Percentiles rank a stretch among this genome's conserved stretches.
These are phyloP conservation scores for Corynascus novoguineensis DNA, from an alignment of 495 filamentous ascomycete genomes.

Conservation along the genomic window DNA sequence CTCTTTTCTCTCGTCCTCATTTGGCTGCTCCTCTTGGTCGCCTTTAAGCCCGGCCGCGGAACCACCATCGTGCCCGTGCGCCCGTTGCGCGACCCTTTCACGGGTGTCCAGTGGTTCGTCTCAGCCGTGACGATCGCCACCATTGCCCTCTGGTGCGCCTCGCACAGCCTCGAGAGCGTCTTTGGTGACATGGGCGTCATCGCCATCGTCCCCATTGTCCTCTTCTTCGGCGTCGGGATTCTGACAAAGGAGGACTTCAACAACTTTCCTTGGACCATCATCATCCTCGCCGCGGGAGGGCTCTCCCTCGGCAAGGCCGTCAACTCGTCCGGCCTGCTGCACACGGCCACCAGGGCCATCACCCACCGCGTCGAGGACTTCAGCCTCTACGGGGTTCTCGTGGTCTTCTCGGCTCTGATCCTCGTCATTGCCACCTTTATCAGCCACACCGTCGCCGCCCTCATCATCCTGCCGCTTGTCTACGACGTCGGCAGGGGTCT, in stretches of 20 bases:
- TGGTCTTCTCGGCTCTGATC: conserved; percentile 81
- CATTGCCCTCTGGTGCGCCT: conserved; percentile 87
- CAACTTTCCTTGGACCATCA: conserved; percentile 99
- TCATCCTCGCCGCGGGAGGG: conserved; percentile 94
- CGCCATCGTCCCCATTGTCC: conserved; percentile 87
- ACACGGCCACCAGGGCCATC: conserved; percentile 75
- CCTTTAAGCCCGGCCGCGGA: conserved; percentile 76
- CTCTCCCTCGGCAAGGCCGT: conserved; percentile 92
- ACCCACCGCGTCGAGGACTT: conserved; percentile 66
- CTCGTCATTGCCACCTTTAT: conserved; percentile 97
- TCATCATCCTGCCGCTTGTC: conserved; percentile 92
- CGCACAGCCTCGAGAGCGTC: conserved; percentile 75
- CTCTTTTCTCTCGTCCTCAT: conserved; percentile 83
- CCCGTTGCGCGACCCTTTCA: conserved; percentile 79
- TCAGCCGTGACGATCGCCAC: conserved; percentile 75
- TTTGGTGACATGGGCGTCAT: conserved; percentile 99
- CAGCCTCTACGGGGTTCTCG: conserved; percentile 79
- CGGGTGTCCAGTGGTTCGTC: conserved; percentile 91
- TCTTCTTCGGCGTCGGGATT: conserved; percentile 97
- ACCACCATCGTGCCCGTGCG: conserved; percentile 91
- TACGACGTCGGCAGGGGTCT: conserved; percentile 76
- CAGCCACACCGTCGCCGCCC: conserved; percentile 90
- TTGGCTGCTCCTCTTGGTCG: conserved; percentile 77
- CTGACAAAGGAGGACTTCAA: conserved; percentile 99
- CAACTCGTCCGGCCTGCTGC: conserved; percentile 84